Base-by-base conservation (phyloP, 1,284 basidiomycete genomes). In the Coniophora puteana region DNA sequence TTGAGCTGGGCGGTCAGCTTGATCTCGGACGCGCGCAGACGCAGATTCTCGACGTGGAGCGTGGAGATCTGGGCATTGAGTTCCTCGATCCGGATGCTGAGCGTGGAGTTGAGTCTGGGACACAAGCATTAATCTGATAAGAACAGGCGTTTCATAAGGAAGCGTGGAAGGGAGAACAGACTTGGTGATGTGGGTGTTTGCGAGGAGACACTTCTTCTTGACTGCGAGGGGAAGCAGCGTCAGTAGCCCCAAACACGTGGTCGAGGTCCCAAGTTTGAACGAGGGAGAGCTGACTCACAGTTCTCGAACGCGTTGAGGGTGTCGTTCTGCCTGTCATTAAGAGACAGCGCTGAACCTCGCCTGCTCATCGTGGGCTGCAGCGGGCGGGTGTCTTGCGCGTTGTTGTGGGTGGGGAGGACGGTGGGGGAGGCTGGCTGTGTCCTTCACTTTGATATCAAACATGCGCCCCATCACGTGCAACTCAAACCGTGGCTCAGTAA, bases 111-210 rank as follows among this genome's bases (percentile, higher is more conserved):
- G 50, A 89, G 76, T 59, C 86, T 89, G 50, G n/a, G 30, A 45
- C 40, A 17, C 24, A n/a, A n/a, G n/a, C n/a, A n/a, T n/a, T n/a
- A n/a, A n/a, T n/a, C 29, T 27, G 30, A 18, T 36, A 41, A 34
- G 38, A 46, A 26, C 43, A 41, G 18, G 25, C 34, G 50, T 45
- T 12, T 5, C n/a, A 22, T 21, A 41, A 13, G 24, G 18, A 12
- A 20, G 31, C 24, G 30, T 33, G 40, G 24, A 33, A n/a, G 50
- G 55, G 13, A 24, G 26, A 27, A 58, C 71, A 20, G 51, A 88
- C 85, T 89, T 90, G 21, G 88, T 89, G 55, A 90, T 90, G 63
- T 89, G 87, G 64, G 89, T 90, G 68, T 90, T 90, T 44, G 86
- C 86, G 42, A 89, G 80, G 18, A 90, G 72, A 54, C 89, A 90